phyloP scores from a whole-genome alignment of 352 stramenopile species.

The Elongisporangium prolatum region DNA sequence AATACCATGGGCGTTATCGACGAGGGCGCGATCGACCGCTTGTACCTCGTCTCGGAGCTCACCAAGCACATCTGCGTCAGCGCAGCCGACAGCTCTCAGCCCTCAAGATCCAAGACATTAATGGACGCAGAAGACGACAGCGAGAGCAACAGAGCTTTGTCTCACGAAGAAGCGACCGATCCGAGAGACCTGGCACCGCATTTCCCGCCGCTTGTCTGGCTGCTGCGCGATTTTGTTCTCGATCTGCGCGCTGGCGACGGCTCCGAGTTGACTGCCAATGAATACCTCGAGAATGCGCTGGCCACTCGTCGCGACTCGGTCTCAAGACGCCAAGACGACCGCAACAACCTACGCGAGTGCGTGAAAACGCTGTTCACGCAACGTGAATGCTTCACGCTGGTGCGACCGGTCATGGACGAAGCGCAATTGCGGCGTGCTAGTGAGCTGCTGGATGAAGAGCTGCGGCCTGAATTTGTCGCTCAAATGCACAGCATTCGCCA shows the following conservation, averaged over 20 bases:
- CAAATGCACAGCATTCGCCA: conserved; percentile 59
- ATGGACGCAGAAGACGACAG: conserved; percentile 6
- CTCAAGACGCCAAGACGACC: conserved; percentile 49
- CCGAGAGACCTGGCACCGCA: conserved; percentile 57
- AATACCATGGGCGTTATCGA: conserved; percentile 89
- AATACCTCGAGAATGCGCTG: conserved; percentile 78
- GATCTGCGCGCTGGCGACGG: conserved; percentile 66
- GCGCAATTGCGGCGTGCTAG: conserved; percentile 49
- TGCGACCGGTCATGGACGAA: conserved; percentile 73
- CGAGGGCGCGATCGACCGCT: conserved; percentile 76
- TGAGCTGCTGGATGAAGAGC: conserved; percentile 37
- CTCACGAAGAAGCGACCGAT: conserved; percentile 29
- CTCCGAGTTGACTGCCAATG: conserved; percentile 44
- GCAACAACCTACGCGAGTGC: conserved; percentile 60
- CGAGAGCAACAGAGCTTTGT: conserved; percentile 6
- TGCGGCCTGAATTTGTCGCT: conserved; percentile 73
- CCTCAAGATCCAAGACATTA: background rate
- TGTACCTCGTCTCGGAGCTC: conserved; percentile 83
- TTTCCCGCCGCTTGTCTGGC: conserved; percentile 81
- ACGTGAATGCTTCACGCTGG: conserved; percentile 74
- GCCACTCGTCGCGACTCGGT: conserved; percentile 35
- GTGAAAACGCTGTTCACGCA: conserved; percentile 68
- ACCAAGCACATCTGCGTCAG: conserved; percentile 81
- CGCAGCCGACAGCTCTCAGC: conserved; percentile 16
- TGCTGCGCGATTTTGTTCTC: conserved; percentile 80